Percentiles rank a stretch among this genome's conserved stretches.
Evolutionary conservation across 2,329 filamentous ascomycete genomes (phyloP).

Genomic region (Phialemoniopsis sp.): DNA sequence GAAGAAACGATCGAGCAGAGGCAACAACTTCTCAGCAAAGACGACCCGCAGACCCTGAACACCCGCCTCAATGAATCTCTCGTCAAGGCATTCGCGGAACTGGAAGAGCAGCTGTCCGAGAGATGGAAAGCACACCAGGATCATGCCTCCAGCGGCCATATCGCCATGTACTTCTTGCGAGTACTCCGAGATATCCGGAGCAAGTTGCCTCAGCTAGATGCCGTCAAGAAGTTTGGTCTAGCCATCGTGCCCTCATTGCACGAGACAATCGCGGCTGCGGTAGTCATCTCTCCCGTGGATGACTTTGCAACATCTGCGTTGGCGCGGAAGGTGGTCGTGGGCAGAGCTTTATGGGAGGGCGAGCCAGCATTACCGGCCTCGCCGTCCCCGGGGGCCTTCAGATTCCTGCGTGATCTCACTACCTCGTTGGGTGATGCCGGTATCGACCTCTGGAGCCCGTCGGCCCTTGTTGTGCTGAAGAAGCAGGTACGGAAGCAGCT

Average conservation of each 20-base stretch:
- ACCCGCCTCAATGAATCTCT: constrained; percentile 25
- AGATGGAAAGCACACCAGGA: constrained; percentile 43
- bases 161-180: constrained; percentile 66
- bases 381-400: constrained; percentile 71
- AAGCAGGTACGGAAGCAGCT: constrained; percentile 46
- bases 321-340: constrained; percentile 45
- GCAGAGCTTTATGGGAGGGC: constrained; percentile 76
- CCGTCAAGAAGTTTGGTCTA: constrained; percentile 52
- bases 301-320: constrained; percentile 37
- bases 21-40: constrained; percentile 64
- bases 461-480: constrained; percentile 62
- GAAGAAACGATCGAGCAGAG: constrained; percentile 65
- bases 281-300: constrained; percentile 45
- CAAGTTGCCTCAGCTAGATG: constrained; percentile 52
- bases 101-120: constrained; percentile 50
- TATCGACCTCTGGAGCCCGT: constrained; percentile 75
- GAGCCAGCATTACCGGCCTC: constrained; percentile 70
- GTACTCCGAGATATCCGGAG: constrained; percentile 70
- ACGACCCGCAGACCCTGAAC: constrained; percentile 38
- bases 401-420: constrained; percentile 63
- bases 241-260: constrained; percentile 63
- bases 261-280: constrained; percentile 48
- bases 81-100: constrained; percentile 27
- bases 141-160: constrained; percentile 41
- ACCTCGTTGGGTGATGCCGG: constrained; percentile 66